phyloP scores from a whole-genome alignment of 148 eudicot species.

The Tetragonia tetragonoides region DNA sequence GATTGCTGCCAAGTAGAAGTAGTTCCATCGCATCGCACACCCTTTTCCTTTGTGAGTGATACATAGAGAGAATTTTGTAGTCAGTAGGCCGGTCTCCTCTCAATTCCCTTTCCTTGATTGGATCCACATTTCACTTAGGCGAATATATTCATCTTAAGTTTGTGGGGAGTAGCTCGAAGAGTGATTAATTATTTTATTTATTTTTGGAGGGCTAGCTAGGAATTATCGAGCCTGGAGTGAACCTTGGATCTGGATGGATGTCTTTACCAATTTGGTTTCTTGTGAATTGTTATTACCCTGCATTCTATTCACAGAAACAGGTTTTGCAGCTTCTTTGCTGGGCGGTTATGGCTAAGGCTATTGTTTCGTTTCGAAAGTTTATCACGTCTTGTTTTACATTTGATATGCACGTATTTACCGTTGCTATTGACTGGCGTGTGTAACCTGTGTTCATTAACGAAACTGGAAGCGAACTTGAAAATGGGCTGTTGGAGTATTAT shows the following conservation, averaged over 20 bases:
- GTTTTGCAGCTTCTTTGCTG: background rate
- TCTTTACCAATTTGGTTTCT: background rate
- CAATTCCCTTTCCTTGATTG: constrained; percentile 13
- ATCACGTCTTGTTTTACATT: too few species aligned
- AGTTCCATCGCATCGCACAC: background rate
- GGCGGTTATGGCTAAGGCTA: background rate
- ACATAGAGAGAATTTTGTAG: constrained; percentile 35
- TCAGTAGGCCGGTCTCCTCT: constrained; percentile 23
- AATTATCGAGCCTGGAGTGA: background rate
- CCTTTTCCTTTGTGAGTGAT: constrained; percentile 16
- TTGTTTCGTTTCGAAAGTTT: background rate
- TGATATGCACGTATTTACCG: too few species aligned
- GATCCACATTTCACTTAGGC: constrained; percentile 10
- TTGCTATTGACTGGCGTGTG: too few species aligned
- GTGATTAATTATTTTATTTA: background rate
- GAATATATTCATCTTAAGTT: background rate
- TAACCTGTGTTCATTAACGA: too few species aligned
- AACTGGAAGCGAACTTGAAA: too few species aligned
- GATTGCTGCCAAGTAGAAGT: constrained; percentile 26
- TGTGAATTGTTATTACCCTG: constrained; percentile 16
- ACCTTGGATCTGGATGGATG: constrained; percentile 1
- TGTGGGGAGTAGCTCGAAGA: constrained; percentile 11
- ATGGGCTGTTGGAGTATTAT: too few species aligned
- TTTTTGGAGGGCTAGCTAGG: constrained; percentile 16
- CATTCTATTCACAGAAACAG: background rate